A percentile compares a stretch with the other conserved stretches of the same genome.
Evolutionary conservation across 139 green algal genomes (phyloP).

Genomic region (Coccomyxa sp.): DNA sequence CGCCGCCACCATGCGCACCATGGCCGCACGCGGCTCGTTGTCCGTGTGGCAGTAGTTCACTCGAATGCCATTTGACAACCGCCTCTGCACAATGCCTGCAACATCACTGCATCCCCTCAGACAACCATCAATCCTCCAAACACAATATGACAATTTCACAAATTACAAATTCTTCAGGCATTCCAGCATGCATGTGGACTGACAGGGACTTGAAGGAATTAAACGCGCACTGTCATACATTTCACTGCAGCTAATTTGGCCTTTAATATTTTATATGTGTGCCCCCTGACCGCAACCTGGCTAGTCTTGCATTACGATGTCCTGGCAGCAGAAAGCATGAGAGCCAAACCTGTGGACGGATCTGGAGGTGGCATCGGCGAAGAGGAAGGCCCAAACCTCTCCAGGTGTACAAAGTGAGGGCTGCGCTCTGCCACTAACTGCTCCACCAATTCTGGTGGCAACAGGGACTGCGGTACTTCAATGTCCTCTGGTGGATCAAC

Average conservation of each 20-base stretch:
- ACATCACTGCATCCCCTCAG: not conserved
- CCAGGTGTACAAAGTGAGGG: conserved; percentile 74
- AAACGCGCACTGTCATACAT: too few relatives aligned
- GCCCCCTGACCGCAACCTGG: too few relatives aligned
- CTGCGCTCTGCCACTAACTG: conserved; percentile 42
- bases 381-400: not conserved
- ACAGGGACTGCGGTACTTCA: conserved; percentile 72
- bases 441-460: conserved; percentile 60
- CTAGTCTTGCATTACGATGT: not conserved
- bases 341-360: conserved; percentile 16
- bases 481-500: conserved; percentile 65
- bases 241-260: too few relatives aligned
- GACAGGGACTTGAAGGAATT: too few relatives aligned
- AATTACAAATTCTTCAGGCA: not conserved
- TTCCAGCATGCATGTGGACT: not conserved
- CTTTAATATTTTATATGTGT: too few relatives aligned
- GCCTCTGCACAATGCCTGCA: conserved; percentile 72
- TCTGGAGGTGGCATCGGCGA: conserved; percentile 21
- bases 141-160: not conserved
- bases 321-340: not conserved
- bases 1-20: conserved; percentile 81
- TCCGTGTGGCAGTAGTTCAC: conserved; percentile 86
- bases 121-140: not conserved
- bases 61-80: conserved; percentile 87
- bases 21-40: conserved; percentile 86